Evolutionary conservation across 1,284 basidiomycete genomes (phyloP), one percentile per base, ranked within the genome.

Genomic region (Malassezia restricta): DNA sequence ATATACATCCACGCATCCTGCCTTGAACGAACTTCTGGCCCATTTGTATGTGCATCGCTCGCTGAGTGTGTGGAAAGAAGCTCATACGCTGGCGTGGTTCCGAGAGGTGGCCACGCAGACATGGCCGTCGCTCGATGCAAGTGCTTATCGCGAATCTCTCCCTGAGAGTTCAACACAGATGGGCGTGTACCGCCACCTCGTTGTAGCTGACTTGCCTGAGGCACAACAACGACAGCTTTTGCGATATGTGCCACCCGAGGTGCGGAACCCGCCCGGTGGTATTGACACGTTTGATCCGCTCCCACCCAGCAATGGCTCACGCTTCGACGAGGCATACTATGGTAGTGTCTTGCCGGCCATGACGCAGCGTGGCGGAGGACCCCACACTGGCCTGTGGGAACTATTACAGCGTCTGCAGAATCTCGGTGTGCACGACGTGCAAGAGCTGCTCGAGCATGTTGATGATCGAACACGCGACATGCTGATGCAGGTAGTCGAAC

Each of bases 131-230:
- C 40, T 49, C 11, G 11, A 7, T n/a, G 39, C 35, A 1, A 49
- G 47, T n/a, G 17, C 49, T 7, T 15, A 35, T 12, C 11, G 15
- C 3, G 11, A 12, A 12, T 11, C 33, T 15, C 33, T 12, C 3
- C 11, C 33, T 12, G 50, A 58, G 42, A 46, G 53, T 17, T 50
- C 42, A n/a, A 66, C 57, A 8, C 43, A 51, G 3, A 51, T 58
- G 40, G 59, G 63, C 17, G 57, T 71, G 31, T 73, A 68, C 47
- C 55, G 70, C 1, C 70, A 73, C 39, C 54, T 71, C n/a, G 45
- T 70, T 14, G 70, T 68, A 3, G 65, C 68, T 1, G 70, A 73
- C 31, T 44, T 73, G 32, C 68, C 70, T 9, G 70, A 71, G 38
- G 42, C 58, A 0, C 39, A 61, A n/a, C 46, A 68, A 7, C 68